A percentile compares a stretch with the other conserved stretches of the same genome.
These are phyloP conservation scores for Brettanomyces sp. DNA, from an alignment of 805 yeast species.

Conservation along the genomic window DNA sequence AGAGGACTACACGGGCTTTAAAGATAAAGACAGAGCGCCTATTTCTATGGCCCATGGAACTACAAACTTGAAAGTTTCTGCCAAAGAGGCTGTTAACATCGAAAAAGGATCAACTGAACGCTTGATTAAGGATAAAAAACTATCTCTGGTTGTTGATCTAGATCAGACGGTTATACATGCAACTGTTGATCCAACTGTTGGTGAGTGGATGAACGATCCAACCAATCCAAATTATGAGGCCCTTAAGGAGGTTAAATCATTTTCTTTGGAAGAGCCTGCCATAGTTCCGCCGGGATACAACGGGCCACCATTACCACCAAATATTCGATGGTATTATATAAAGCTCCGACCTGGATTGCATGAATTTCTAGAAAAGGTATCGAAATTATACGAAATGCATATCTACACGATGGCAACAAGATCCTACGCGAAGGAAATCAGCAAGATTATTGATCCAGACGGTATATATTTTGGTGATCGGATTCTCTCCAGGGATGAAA, in stretches of 20 bases:
- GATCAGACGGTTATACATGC: slow-evolving; percentile 98
- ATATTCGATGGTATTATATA: slow-evolving; percentile 81
- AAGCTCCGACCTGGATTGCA: slow-evolving; percentile 82
- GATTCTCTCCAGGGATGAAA: slow-evolving; percentile 86
- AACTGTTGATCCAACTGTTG: slow-evolving; percentile 94
- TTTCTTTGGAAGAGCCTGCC: slow-evolving; percentile 70
- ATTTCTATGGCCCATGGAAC: slow-evolving; percentile 87
- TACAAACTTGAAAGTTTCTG: slow-evolving; percentile 71
- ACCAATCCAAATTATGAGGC: slow-evolving; percentile 77
- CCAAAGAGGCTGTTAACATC: slow-evolving; percentile 77
- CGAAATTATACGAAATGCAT: slow-evolving; percentile 75
- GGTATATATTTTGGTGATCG: slow-evolving; percentile 85
- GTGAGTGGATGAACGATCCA: slow-evolving; percentile 89
- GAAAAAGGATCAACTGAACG: slow-evolving; percentile 59
- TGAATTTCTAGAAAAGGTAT: slow-evolving; percentile 57
- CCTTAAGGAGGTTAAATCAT: slow-evolving; percentile 70
- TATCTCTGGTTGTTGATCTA: slow-evolving; percentile 88
- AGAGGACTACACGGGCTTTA: slow-evolving; percentile 65
- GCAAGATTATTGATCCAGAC: slow-evolving; percentile 83
- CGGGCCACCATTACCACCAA: slow-evolving; percentile 51
- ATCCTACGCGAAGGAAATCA: slow-evolving; percentile 83
- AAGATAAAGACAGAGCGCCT: slow-evolving; percentile 66
- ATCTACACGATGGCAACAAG: slow-evolving; percentile 98
- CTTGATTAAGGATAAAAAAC: slow-evolving; percentile 51
- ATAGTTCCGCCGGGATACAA: slow-evolving; percentile 46